These are phyloP conservation scores for Candida insectalens DNA, from an alignment of 805 yeast genomes.

Conservation along the genomic window DNA sequence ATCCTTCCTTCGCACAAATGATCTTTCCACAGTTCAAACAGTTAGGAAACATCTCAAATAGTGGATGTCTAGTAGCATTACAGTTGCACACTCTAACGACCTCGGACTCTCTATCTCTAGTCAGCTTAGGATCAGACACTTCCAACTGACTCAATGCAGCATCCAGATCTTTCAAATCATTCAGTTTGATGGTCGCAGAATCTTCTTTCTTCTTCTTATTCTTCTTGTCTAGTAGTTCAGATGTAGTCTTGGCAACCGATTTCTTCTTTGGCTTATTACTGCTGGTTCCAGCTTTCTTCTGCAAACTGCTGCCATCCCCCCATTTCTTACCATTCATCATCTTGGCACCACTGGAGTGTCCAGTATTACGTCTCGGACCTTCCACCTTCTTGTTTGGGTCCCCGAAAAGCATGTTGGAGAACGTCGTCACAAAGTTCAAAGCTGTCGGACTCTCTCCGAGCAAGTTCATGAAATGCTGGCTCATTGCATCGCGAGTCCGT, in stretches of 20 bases:
- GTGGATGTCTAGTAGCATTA: constrained; percentile 80
- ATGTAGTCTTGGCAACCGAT: no score
- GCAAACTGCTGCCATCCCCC: neutral
- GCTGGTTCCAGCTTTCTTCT: constrained; percentile 22
- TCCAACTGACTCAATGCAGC: constrained; percentile 37
- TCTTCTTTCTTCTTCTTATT: constrained; percentile 14
- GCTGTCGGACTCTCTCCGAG: constrained; percentile 51
- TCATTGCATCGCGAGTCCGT: constrained; percentile 36
- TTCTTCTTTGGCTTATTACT: no score
- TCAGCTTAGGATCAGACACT: constrained; percentile 10
- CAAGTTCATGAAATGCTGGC: constrained; percentile 42
- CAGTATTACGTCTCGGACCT: constrained; percentile 1
- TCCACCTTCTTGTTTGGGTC: constrained; percentile 7
- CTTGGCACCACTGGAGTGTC: neutral
- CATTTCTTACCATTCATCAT: neutral
- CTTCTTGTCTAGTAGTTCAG: constrained; percentile 32
- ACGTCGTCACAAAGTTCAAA: constrained; percentile 34
- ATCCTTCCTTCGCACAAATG: constrained; percentile 82
- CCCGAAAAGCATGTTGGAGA: constrained; percentile 30
- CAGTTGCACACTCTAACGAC: constrained; percentile 50
- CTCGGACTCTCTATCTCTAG: constrained; percentile 5
- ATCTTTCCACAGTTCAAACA: constrained; percentile 92
- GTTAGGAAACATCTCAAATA: constrained; percentile 85
- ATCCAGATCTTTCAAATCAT: constrained; percentile 38
- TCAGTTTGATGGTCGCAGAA: constrained; percentile 37